Percentiles rank a stretch among this genome's conserved stretches.
Conservation (phyloP, 306 rosid genomes). For the Inga oerstediana region DNA sequence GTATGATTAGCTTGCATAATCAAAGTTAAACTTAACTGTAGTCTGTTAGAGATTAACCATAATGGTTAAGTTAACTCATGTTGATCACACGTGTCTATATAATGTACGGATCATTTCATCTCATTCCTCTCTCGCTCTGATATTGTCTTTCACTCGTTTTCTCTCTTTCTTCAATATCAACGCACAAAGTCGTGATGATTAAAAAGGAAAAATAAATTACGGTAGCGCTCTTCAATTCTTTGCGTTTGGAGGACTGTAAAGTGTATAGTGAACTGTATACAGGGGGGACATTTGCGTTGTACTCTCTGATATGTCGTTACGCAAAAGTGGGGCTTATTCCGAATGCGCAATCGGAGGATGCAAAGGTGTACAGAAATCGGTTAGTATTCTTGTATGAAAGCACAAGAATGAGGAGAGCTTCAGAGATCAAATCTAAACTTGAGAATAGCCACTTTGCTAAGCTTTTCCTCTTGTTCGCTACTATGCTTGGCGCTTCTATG, state of each 20-base stretch:
- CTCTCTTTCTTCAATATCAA: background rate
- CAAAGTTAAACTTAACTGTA: no score
- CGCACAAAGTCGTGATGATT: background rate
- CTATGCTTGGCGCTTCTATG: constrained; percentile 86
- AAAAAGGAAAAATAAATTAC: background rate
- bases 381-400: constrained; percentile 39
- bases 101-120: no score
- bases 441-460: constrained; percentile 54
- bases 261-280: background rate
- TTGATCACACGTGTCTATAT: no score
- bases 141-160: no score
- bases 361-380: constrained; percentile 51
- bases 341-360: constrained; percentile 61
- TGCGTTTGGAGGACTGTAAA: background rate
- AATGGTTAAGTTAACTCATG: no score
- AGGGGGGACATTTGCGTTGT: constrained; percentile 83
- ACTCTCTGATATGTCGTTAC: constrained; percentile 72
- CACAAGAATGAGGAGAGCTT: constrained; percentile 44
- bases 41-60: no score
- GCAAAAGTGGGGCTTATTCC: constrained; percentile 64
- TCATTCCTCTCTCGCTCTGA: no score
- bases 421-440: constrained; percentile 50
- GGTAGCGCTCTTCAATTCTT: background rate
- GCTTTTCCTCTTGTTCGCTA: constrained; percentile 50
- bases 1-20: no score